Evolutionary conservation across 805 yeast species (phyloP).

Genomic region (Candida adriatica): DNA sequence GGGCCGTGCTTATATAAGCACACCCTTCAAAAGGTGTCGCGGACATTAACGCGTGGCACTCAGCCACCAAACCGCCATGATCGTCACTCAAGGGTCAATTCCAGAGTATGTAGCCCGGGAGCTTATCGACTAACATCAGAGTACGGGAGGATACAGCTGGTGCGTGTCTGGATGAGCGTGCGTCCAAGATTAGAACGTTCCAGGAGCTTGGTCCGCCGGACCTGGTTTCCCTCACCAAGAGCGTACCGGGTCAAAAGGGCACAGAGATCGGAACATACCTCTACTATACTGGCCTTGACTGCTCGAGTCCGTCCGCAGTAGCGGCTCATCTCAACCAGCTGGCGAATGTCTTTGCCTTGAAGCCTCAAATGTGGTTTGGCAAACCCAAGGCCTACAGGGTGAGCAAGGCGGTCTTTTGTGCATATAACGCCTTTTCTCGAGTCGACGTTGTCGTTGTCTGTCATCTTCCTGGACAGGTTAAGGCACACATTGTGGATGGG

Average conservation of each 20-base stretch:
- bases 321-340: conserved; percentile 68
- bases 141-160: conserved; percentile 55
- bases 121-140: conserved; percentile 21
- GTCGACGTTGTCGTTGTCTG: conserved; percentile 68
- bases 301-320: conserved; percentile 68
- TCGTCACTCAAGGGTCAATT: conserved; percentile 51
- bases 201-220: conserved; percentile 75
- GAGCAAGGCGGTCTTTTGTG: conserved; percentile 61
- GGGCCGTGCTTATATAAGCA: too few relatives aligned
- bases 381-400: conserved; percentile 64
- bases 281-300: conserved; percentile 70
- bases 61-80: conserved; percentile 17
- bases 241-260: conserved; percentile 55
- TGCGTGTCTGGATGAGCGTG: conserved; percentile 56
- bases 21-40: neutral
- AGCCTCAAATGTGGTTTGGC: conserved; percentile 76
- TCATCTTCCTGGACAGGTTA: conserved; percentile 70
- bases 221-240: conserved; percentile 45
- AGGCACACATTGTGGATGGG: conserved; percentile 37
- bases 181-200: conserved; percentile 49
- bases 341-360: conserved; percentile 53
- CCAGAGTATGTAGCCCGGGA: conserved; percentile 41
- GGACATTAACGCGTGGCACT: neutral
- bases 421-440: conserved; percentile 65
- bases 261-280: conserved; percentile 57